Evolutionary conservation across 306 rosid genomes (phyloP).

Genomic region (Citrullus amarus): DNA sequence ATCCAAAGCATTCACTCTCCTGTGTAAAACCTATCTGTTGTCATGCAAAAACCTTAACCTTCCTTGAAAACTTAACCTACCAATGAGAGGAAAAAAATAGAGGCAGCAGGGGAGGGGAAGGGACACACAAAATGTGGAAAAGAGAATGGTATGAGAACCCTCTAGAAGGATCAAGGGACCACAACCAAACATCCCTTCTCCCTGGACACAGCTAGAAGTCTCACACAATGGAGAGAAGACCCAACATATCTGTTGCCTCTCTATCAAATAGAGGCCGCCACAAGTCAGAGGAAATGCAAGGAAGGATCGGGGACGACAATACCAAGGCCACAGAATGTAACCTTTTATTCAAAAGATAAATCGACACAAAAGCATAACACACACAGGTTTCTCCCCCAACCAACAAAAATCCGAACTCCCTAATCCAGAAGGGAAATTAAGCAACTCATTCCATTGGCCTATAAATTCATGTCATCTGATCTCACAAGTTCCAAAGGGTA

Average conservation of each 20-base stretch:
- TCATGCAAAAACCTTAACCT: background rate
- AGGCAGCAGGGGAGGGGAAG: background rate
- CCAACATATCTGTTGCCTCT: background rate
- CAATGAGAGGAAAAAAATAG: background rate
- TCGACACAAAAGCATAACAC: background rate
- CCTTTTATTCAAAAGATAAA: background rate
- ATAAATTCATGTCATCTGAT: background rate
- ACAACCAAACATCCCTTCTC: background rate
- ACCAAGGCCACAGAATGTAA: background rate
- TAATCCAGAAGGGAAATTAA: background rate
- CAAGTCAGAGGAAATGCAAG: background rate
- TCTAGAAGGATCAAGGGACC: background rate
- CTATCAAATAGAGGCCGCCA: background rate
- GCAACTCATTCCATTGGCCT: background rate
- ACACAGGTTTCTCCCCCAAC: background rate
- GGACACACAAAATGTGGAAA: background rate
- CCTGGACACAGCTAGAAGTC: background rate
- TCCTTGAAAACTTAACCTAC: background rate
- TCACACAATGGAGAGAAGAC: background rate
- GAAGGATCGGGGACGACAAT: background rate
- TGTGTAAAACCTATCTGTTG: background rate
- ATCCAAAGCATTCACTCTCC: background rate
- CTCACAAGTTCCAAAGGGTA: background rate
- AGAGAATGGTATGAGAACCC: background rate
- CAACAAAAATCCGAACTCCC: background rate